Evolutionary conservation across 1,284 basidiomycete species (phyloP), one percentile per base, ranked within the genome.

Genomic region (Trichosporon faecale): DNA sequence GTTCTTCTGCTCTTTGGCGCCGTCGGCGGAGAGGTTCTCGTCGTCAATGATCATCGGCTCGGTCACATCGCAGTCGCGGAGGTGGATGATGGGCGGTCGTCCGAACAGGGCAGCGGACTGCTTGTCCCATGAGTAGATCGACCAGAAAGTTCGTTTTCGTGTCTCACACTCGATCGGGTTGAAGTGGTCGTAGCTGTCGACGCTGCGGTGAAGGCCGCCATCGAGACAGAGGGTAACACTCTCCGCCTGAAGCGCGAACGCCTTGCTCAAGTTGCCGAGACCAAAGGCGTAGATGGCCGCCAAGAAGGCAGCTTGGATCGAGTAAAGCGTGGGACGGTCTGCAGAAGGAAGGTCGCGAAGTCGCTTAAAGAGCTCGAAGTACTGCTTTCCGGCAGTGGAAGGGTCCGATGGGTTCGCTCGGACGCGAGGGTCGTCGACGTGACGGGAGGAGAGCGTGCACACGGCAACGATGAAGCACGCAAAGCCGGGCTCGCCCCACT

Each of bases 401-500:
- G 91, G 90, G 76, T 94, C 91, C 68, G 85, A 85, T 0, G 92
- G 89, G 78, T 92, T 89, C 7, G 91, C 88, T 37, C 93, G 89
- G 23, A 94, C 92, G 61, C 93, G 89, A 5, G 90, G 90, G 81
- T 95, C 93, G 79, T 95, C 93, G 72, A 94, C 91, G 79, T 95
- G 93, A 46, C 93, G 87, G 0, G 92, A 94, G 0, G 93, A 91
- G 2, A 95, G 86, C 73, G 92, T 94, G 80, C 93, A 95, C 37
- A 95, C 87, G 1, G 93, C 88, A 14, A 95, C 92, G 72, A 95
- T 92, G 80, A 95, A 94, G 23, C 92, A 89, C 25, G 91, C 92
- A 76, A 95, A 95, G 6, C 93, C 93, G 21, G 93, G 92, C 81
- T 94, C 93, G 46, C 91, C 91, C 93, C 93, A 95, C 85, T 94